phyloP scores from a whole-genome alignment of 306 rosid genomes.

The Quillaja saponaria region DNA sequence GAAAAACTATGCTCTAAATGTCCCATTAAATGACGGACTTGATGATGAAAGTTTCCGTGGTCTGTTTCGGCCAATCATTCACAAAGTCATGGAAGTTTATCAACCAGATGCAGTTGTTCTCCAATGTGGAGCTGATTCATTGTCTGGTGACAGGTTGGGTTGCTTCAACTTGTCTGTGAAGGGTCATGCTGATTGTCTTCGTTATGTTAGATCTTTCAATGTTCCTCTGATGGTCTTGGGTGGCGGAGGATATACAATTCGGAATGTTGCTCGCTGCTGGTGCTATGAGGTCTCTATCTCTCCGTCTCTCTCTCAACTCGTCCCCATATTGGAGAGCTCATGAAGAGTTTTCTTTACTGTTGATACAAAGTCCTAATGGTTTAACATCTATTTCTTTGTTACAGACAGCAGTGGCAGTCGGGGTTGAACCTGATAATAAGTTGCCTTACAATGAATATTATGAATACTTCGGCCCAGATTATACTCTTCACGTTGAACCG shows the following conservation, averaged over 20 bases:
- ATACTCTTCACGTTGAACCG: constrained; percentile 72
- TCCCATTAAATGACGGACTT: constrained; percentile 82
- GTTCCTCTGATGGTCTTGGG: constrained; percentile 90
- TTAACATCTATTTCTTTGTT: constrained; percentile 32
- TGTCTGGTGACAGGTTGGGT: constrained; percentile 85
- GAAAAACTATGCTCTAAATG: constrained; percentile 78
- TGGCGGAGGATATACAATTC: constrained; percentile 91
- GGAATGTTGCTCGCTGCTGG: constrained; percentile 97
- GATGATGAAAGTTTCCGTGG: constrained; percentile 78
- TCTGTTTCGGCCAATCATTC: constrained; percentile 70
- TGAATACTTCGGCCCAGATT: constrained; percentile 92
- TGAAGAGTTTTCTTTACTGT: constrained; percentile 2
- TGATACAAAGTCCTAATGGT: constrained; percentile 21
- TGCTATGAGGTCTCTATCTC: constrained; percentile 72
- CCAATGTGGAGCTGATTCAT: constrained; percentile 91
- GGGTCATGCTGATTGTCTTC: constrained; percentile 94
- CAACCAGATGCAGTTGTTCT: constrained; percentile 91
- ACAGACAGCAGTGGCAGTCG: constrained; percentile 95
- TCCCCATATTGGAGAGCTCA: neutral
- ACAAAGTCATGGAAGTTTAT: constrained; percentile 78
- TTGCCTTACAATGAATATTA: constrained; percentile 88
- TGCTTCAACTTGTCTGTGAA: constrained; percentile 90
- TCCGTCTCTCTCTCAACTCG: neutral
- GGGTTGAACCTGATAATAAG: constrained; percentile 85
- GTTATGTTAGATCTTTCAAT: constrained; percentile 74